phyloP scores from a whole-genome alignment of 345 rosid species.

The Corymbia maculata region DNA sequence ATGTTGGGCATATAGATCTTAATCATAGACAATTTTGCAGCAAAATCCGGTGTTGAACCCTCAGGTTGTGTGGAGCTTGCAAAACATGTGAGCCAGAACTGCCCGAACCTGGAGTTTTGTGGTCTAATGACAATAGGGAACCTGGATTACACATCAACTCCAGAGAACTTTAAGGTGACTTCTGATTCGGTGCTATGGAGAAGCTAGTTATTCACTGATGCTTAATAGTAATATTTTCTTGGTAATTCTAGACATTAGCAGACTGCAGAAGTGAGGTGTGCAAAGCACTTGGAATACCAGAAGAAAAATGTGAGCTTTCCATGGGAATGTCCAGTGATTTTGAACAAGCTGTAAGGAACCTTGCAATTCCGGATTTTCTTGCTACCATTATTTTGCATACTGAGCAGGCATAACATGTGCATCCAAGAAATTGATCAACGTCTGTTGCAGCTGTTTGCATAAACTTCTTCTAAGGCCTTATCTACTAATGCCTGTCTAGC shows the following conservation, averaged over 20 bases:
- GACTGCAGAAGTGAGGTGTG: conserved; percentile 89
- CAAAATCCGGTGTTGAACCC: conserved; percentile 89
- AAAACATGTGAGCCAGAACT: conserved; percentile 47
- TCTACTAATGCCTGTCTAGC: neutral
- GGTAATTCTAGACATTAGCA: conserved; percentile 51
- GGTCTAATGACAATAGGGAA: conserved; percentile 97
- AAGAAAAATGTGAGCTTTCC: conserved; percentile 86
- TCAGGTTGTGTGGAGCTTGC: conserved; percentile 76
- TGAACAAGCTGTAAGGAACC: conserved; percentile 73
- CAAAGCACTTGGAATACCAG: conserved; percentile 63
- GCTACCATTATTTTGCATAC: neutral
- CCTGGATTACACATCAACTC: conserved; percentile 87
- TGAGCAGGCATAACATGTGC: neutral
- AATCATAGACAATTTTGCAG: conserved; percentile 29
- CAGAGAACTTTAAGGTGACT: conserved; percentile 87
- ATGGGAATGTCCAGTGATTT: conserved; percentile 99
- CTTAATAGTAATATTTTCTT: neutral
- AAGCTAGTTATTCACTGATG: neutral
- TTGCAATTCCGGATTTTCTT: neutral
- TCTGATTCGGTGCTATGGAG: neutral
- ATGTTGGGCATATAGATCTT: neutral
- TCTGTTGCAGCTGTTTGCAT: neutral
- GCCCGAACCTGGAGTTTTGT: conserved; percentile 71
- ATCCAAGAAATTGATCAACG: neutral
- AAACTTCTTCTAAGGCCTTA: neutral